These are phyloP conservation scores for Sordaria brevicollis DNA, from an alignment of 495 filamentous ascomycete species.

Conservation along the genomic window DNA sequence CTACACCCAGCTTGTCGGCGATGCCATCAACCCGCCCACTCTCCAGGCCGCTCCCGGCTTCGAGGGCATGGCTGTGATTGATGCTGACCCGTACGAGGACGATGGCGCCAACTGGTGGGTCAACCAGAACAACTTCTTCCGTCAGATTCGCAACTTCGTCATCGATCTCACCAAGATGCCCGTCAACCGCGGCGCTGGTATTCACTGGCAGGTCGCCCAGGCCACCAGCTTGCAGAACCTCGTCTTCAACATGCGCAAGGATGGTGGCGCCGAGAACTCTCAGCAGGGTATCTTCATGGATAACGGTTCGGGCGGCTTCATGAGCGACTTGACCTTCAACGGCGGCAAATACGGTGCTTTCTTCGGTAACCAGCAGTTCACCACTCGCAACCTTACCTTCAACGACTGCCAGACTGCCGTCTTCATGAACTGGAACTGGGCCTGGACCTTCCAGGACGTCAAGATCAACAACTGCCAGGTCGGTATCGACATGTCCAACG, in stretches of 20 bases:
- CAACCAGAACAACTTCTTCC: constrained; percentile 99
- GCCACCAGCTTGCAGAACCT: constrained; percentile 89
- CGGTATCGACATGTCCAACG: constrained; percentile 73
- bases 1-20: constrained; percentile 74
- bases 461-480: constrained; percentile 70
- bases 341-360: constrained; percentile 78
- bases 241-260: constrained; percentile 75
- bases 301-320: constrained; percentile 84
- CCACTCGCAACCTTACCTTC: constrained; percentile 83
- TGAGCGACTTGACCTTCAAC: constrained; percentile 79
- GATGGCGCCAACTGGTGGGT: constrained; percentile 55
- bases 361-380: constrained; percentile 92
- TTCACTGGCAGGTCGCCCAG: constrained; percentile 98
- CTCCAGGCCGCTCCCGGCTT: constrained; percentile 69
- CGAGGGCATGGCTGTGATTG: constrained; percentile 78
- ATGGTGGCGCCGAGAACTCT: constrained; percentile 54
- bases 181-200: constrained; percentile 55
- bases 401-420: constrained; percentile 82
- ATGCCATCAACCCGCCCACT: constrained; percentile 56
- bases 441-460: constrained; percentile 76
- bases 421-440: constrained; percentile 94
- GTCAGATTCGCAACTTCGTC: constrained; percentile 87
- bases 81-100: constrained; percentile 71
- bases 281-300: constrained; percentile 97
- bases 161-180: constrained; percentile 75